Evolutionary conservation across 2,329 filamentous ascomycete species (phyloP), one percentile per base, ranked within the genome.

Genomic region (Aspergillus thermomutatus): DNA sequence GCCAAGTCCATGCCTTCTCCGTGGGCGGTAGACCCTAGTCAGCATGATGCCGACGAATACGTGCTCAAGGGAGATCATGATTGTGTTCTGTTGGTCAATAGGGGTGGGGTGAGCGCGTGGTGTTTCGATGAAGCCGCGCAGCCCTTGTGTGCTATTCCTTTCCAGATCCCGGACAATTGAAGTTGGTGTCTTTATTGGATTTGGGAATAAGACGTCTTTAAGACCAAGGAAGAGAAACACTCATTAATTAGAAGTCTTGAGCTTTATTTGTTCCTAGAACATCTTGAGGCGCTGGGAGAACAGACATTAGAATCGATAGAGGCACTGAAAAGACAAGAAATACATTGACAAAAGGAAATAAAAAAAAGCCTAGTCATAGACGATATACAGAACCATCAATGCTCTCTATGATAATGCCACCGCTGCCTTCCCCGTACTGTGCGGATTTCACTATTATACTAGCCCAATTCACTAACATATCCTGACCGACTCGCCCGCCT

Each of bases 381-480:
- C 57, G 57, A 66, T 64, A 58, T 64, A 64, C 64, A 66, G 52
- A 61, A 61, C 51, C 52, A 57, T 59, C 56, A 63, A 61, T 64
- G 55, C 58, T 62, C 62, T 65, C 61, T 66, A 63, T 64, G 58
- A 49, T 50, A 56, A 60, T 54, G 45, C 56, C 49, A 55, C 59
- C 50, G 37, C 28, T 37, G 43, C 53, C 56, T 37, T 50, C 43
- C 50, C 45, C 52, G 14, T 37, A 37, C 28, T 14, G 28, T 31
- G 28, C 28, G 43, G 40, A 50, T 43, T 19, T 48, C 43, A 23
- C 53, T 17, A 37, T 40, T 49, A 53, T 54, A 23, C 43, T 46
- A 46, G 43, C 43, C 21, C 52, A 58, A 45, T 40, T 46, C 40
- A 34, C 53, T 50, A 25, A 58, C 53, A 55, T 50, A 56, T 49